A percentile compares a stretch with the other conserved stretches of the same genome.
phyloP scores from a whole-genome alignment of 495 filamentous ascomycete genomes.

The Lasiosphaeriaceae sp. region DNA sequence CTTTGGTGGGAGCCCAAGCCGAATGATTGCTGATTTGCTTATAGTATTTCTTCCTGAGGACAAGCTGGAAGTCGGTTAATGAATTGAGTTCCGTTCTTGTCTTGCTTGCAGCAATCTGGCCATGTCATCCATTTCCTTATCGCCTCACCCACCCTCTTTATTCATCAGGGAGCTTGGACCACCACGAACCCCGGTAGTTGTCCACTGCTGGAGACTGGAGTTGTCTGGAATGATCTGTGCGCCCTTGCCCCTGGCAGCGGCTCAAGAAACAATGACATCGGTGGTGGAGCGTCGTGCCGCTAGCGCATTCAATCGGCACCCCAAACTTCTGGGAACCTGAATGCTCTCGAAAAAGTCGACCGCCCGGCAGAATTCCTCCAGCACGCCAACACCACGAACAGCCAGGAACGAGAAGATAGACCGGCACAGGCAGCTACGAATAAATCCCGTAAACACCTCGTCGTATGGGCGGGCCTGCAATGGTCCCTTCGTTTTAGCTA shows the following conservation, averaged over 20 bases:
- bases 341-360: slow-evolving; percentile 22
- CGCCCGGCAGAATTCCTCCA: slow-evolving; percentile 29
- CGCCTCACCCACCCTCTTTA: no score
- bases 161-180: no score
- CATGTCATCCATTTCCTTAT: no score
- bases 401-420: neutral
- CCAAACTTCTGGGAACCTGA: neutral
- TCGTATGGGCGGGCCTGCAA: slow-evolving; percentile 5
- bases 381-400: neutral
- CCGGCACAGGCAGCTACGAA: neutral
- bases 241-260: no score
- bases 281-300: neutral
- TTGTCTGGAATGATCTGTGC: no score
- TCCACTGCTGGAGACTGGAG: no score
- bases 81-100: no score
- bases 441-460: neutral
- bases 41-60: no score
- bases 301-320: neutral
- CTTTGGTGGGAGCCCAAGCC: no score
- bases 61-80: no score
- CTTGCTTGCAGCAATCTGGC: neutral
- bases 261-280: neutral
- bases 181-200: no score
- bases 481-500: slow-evolving; percentile 1
- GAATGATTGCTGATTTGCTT: no score